phyloP scores from a whole-genome alignment of 129 eudicot genomes.

The Mikania micrantha region DNA sequence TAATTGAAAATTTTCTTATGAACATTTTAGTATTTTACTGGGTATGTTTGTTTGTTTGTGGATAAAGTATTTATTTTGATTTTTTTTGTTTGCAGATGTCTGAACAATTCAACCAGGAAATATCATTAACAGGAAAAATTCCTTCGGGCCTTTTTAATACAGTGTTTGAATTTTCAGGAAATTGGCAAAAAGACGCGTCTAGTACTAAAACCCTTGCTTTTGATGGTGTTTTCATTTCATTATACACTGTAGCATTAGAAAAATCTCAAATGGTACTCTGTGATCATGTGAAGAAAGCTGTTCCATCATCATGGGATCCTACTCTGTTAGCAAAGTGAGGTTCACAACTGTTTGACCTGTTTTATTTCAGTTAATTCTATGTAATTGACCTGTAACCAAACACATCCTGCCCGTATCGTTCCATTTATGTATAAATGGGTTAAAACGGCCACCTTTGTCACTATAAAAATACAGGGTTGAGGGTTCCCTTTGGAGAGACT shows the following conservation, averaged over 20 bases:
- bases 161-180: conserved; percentile 86
- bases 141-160: conserved; percentile 93
- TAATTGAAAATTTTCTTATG: too few species aligned
- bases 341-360: background rate
- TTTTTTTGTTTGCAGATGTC: conserved; percentile 60
- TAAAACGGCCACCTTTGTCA: background rate
- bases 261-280: conserved; percentile 83
- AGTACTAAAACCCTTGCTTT: conserved; percentile 85
- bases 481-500: background rate
- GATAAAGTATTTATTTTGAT: background rate
- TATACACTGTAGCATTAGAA: conserved; percentile 81
- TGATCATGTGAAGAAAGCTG: conserved; percentile 87
- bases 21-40: too few species aligned
- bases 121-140: conserved; percentile 86
- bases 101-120: conserved; percentile 90
- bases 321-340: conserved; percentile 87
- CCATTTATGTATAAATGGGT: background rate
- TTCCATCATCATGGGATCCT: conserved; percentile 98
- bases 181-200: conserved; percentile 98
- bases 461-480: background rate
- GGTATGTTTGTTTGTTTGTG: too few species aligned
- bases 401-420: background rate
- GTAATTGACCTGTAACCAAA: background rate
- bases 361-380: background rate
- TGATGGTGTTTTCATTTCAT: conserved; percentile 89